Base-by-base conservation (phyloP, 768 basidiomycete genomes). In the Serpula lacrymans region DNA sequence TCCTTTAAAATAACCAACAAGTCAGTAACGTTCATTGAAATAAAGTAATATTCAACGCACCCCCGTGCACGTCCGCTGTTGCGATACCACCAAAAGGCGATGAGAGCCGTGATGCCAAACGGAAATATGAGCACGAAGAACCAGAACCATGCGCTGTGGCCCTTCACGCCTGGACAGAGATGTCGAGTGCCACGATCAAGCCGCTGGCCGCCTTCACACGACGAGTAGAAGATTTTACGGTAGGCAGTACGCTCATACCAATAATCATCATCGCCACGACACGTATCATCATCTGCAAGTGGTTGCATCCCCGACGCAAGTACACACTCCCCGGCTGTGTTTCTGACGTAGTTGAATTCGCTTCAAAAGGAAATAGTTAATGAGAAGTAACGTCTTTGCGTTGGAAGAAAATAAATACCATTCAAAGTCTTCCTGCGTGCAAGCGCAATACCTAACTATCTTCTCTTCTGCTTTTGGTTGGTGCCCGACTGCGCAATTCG, bases 161-260 rank as follows among this genome's bases (percentile, higher is more conserved):
- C 81, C 16, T 67, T 70, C 46, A 94, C 66, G 0, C 92, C 92
- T 0, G 93, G 92, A 60, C 96, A 99, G 9, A 61, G 57, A 58
- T 99, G 95, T 5, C 48, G 48, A 6, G 55, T 52, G 4, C 96
- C 96, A 27, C 71, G 80, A 59, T 99, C 91, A 10, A 75, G 80
- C n/a, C 87, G 75, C 2, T 64, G 48, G 4, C 94, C 95, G 5
- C 80, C 93, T 39, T 82, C 78, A 58, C 96, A 99, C 16, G 71
- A 78, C 25, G 94, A 95, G 60, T 86, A 87, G 1, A 87, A 87
- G 34, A 97, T 88, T 63, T 89, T 84, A 37, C 93, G 87, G 57
- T 95, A 95, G 4, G 83, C 68, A 0, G 95, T 98, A 20, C 92
- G 82, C 38, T 91, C 92, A 58, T 93, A 97, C 96, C 96, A 99